These are phyloP conservation scores for Tolypocladium cylindrosporum DNA, from an alignment of 2,329 filamentous ascomycete genomes.

Conservation along the genomic window DNA sequence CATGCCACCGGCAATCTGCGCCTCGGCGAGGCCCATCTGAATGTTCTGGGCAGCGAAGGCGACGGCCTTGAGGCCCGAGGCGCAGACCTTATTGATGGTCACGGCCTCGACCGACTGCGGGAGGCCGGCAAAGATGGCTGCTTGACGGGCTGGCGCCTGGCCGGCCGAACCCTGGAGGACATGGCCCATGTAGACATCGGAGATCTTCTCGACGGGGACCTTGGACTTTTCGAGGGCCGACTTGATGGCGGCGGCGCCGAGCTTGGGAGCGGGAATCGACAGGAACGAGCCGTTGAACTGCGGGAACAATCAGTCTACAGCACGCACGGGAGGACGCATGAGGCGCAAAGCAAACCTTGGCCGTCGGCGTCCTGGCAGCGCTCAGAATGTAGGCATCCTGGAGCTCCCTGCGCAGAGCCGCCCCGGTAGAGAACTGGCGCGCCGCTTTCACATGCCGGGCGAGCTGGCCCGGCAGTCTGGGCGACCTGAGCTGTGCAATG, in stretches of 20 bases:
- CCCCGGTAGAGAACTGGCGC: constrained; percentile 36
- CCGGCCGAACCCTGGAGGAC: constrained; percentile 77
- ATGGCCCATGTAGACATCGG: constrained; percentile 96
- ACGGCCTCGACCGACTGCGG: constrained; percentile 73
- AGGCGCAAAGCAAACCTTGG: constrained; percentile 49
- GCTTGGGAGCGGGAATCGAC: constrained; percentile 72
- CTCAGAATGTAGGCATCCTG: constrained; percentile 91
- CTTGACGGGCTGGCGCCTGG: constrained; percentile 87
- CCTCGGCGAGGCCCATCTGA: constrained; percentile 79
- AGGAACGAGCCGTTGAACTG: constrained; percentile 93
- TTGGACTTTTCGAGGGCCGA: constrained; percentile 79
- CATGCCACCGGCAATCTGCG: constrained; percentile 90
- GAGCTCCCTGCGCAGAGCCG: constrained; percentile 52
- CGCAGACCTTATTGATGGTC: constrained; percentile 97
- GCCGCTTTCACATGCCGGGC: constrained; percentile 28
- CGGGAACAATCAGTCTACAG: neutral
- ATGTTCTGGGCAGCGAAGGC: constrained; percentile 88
- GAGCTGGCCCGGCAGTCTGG: constrained; percentile 23
- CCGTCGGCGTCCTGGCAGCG: constrained; percentile 80
- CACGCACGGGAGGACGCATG: neutral
- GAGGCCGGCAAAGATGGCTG: constrained; percentile 78
- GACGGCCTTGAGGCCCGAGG: constrained; percentile 89
- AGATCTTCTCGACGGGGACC: constrained; percentile 70
- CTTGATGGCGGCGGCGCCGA: constrained; percentile 87
- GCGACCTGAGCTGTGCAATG: constrained; percentile 21